Evolutionary conservation across 2,329 filamentous ascomycete species (phyloP).

Genomic region (Mycosphaerelloides madeirae): DNA sequence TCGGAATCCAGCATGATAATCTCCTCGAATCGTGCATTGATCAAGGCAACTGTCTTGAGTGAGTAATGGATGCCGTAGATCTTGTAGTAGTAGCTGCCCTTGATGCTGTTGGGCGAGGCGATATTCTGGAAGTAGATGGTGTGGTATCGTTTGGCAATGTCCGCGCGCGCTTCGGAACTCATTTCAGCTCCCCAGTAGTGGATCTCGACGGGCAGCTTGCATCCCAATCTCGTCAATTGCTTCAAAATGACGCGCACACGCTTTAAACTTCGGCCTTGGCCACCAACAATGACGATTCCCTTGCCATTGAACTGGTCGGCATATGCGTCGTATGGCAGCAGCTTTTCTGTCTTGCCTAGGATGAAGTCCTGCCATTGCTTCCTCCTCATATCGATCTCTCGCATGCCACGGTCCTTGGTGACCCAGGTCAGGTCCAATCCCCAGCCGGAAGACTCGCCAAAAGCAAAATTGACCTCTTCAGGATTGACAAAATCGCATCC

Average conservation of each 20-base stretch:
- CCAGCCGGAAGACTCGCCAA: slow-evolving; percentile 8
- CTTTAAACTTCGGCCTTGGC: slow-evolving; percentile 20
- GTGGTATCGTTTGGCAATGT: slow-evolving; percentile 17
- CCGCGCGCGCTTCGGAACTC: slow-evolving; percentile 16
- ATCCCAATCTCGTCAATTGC: slow-evolving; percentile 17
- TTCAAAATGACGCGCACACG: slow-evolving; percentile 26
- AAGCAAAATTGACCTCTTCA: slow-evolving; percentile 8
- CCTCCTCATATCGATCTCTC: slow-evolving; percentile 2
- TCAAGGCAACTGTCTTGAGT: slow-evolving; percentile 34
- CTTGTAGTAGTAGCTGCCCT: slow-evolving; percentile 17
- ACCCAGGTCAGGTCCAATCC: slow-evolving; percentile 7
- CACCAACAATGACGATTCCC: slow-evolving; percentile 32
- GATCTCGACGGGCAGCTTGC: slow-evolving; percentile 28
- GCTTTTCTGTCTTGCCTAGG: slow-evolving; percentile 11
- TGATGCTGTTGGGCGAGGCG: slow-evolving; percentile 17
- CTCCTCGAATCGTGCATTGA: slow-evolving; percentile 37
- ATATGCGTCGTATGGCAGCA: slow-evolving; percentile 20
- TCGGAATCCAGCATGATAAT: slow-evolving; percentile 35
- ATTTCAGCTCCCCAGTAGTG: slow-evolving; percentile 32
- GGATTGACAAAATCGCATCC: slow-evolving; percentile 4
- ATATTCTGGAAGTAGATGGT: slow-evolving; percentile 31
- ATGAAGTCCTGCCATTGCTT: slow-evolving; percentile 21
- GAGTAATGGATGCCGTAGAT: slow-evolving; percentile 22
- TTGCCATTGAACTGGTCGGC: slow-evolving; percentile 26
- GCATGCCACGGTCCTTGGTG: neutral